phyloP scores from a whole-genome alignment of 2,329 filamentous ascomycete species.

The Dothistroma septosporum region DNA sequence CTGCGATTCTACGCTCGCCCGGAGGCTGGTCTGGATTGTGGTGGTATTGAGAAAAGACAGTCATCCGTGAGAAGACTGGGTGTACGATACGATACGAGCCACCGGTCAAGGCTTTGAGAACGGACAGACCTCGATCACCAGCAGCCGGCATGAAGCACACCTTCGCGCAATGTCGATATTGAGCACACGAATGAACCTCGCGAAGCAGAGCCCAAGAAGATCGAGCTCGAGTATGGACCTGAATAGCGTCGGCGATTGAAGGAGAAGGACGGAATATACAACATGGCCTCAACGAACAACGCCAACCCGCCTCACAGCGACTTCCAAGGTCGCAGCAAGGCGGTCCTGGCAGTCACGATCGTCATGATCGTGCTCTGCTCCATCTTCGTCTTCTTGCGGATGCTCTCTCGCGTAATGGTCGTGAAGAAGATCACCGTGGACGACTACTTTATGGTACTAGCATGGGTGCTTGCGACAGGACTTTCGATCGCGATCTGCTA shows the following conservation, averaged over 20 bases:
- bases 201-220: slow-evolving; percentile 4
- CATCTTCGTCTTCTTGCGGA: slow-evolving; percentile 68
- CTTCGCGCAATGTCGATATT: background rate
- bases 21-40: too few relatives aligned
- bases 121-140: background rate
- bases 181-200: background rate
- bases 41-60: too few relatives aligned
- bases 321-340: slow-evolving; percentile 33
- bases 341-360: slow-evolving; percentile 67
- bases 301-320: slow-evolving; percentile 23
- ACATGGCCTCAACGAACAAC: slow-evolving; percentile 19
- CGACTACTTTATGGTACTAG: slow-evolving; percentile 75
- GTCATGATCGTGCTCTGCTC: slow-evolving; percentile 66
- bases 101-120: background rate
- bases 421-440: slow-evolving; percentile 69
- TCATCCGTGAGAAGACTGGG: background rate
- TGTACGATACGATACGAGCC: background rate
- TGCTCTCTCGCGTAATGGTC: slow-evolving; percentile 68
- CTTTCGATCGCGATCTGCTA: slow-evolving; percentile 64
- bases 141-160: background rate
- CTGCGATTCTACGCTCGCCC: too few relatives aligned
- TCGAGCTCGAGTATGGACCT: slow-evolving; percentile 13
- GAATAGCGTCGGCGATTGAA: slow-evolving; percentile 3
- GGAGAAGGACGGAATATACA: slow-evolving; percentile 1
- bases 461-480: slow-evolving; percentile 70